Evolutionary conservation across 208 protist genomes (phyloP), one percentile per base, ranked within the genome.

Genomic region (Vickermania ingenoplastis): DNA sequence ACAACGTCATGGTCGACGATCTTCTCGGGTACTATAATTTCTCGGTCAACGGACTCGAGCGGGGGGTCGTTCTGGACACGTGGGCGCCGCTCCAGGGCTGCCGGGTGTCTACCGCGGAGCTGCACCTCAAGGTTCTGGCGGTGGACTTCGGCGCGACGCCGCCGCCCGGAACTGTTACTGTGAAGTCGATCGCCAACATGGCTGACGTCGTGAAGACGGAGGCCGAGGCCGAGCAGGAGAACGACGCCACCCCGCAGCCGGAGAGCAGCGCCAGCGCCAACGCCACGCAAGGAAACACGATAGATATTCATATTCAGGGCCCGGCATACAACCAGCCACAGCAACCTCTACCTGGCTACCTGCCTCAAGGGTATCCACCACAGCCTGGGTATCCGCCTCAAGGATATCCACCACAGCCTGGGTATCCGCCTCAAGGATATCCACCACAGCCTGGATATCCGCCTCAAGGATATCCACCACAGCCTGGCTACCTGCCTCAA

Each of bases 111-210:
- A 63, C 59, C 11, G 73, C 76, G 41, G 82, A 89, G 70, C 57
- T 89, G 61, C 76, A 77, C 56, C 53, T 89, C 23, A 67, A 69
- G 24, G 58, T 84, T 11, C 64, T 86, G 2, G 82, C 82, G 4
- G 68, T 68, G 2, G 82, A 86, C 59, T 89, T 89, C 68, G 82
- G 69, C 11, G 58, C 41, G 5, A 56, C 22, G 13, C 58, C 58
- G 5, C 5, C 11, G 13, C 14, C 27, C 13, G 36, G 36, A 17
- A 31, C 41, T 24, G 22, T 21, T 29, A 54, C 30, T 21, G 48
- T 23, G 25, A 48, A 54, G 55, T 41, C 55, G 11, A 59, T 23
- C 25, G 55, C 29, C 13, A 48, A 54, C 55, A 59, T 23, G 29
- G 48, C 21, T 0, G 23, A 25, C 27, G 21, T 48, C 11, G 55